Base-by-base conservation (phyloP, 352 stramenopile species). In the Aphanomyces invadans region DNA sequence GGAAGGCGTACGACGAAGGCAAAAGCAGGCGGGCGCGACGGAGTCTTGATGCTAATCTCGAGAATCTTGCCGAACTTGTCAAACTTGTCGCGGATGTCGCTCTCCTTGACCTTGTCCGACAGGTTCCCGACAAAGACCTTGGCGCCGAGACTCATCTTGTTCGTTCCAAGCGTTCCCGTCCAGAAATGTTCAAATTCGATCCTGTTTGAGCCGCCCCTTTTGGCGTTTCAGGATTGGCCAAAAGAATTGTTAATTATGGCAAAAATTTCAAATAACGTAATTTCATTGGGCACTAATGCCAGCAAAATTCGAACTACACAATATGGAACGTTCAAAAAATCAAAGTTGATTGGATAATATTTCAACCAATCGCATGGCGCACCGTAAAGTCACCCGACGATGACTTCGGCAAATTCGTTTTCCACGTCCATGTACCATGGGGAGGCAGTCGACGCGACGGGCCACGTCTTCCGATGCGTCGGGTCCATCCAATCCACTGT, bases 121-220 rank as follows among this genome's bases (percentile, higher is more conserved):
- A 92, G 62, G 69, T 90, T 92, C 51, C 81, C 83, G 12, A 92
- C 80, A 57, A 89, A 89, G 64, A 92, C 68, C 62, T 91, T 92
- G 75, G 87, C 89, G 5, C 11, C 25, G 4, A 23, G 15, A 29
- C 49, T 57, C 49, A 57, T 57, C 2, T 25, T 54, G n/a, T n/a
- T n/a, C n/a, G n/a, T n/a, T n/a, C n/a, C n/a, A n/a, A n/a, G n/a
- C 46, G 26, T 54, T 25, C 46, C n/a, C 26, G 26, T 54, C 46
- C 46, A 54, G 46, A 54, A 54, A 54, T 54, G 70, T 80, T 80
- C 4, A 80, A 79, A 74, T 90, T 90, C 3, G n/a, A 42, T 42
- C 36, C 36, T 42, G 73, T 90, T 90, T 2, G n/a, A 42, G 7
- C 36, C 36, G 7, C 21, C 44, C 12, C 12, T 19, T n/a, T 52